Evolutionary conservation across 192 early-diverging fungal genomes (phyloP).

Genomic region (Podila minutissima): DNA sequence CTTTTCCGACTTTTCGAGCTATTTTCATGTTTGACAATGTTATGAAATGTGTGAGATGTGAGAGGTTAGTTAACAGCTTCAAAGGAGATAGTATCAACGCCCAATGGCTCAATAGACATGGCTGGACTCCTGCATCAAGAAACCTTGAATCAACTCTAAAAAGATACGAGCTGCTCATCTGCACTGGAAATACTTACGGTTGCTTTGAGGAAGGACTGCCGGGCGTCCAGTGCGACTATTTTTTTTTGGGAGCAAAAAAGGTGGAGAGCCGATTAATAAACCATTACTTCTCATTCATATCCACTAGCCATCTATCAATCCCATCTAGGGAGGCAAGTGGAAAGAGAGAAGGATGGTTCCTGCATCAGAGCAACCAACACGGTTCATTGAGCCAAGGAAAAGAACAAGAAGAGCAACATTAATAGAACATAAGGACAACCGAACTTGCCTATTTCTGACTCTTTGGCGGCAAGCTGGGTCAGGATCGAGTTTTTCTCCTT

Average conservation of each 20-base stretch:
- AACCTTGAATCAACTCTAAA: conserved; percentile 50
- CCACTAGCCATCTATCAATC: too few species aligned
- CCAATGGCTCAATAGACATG: too few species aligned
- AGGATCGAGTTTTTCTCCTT: conserved; percentile 43
- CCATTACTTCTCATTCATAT: too few species aligned
- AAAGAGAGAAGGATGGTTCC: too few species aligned
- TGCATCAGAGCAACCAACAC: too few species aligned
- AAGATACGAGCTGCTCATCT: background rate
- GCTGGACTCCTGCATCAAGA: background rate
- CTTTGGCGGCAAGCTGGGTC: conserved; percentile 34
- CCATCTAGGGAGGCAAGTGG: too few species aligned
- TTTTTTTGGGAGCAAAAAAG: background rate
- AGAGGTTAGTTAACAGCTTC: background rate
- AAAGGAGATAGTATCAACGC: conserved; percentile 2
- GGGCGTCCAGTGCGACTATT: conserved; percentile 35
- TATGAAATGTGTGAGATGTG: background rate
- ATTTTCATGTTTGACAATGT: background rate
- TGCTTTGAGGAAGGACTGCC: conserved; percentile 31
- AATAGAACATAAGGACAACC: background rate
- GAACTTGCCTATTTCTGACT: conserved; percentile 38
- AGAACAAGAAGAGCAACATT: background rate
- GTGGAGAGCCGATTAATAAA: conserved; percentile 1
- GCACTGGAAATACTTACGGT: conserved; percentile 18
- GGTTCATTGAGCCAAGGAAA: too few species aligned
- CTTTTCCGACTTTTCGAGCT: conserved; percentile 52